Percentiles rank a stretch among this genome's conserved stretches.
Evolutionary conservation across 2,329 filamentous ascomycete species (phyloP).

Genomic region (Aspergillus neoniger): DNA sequence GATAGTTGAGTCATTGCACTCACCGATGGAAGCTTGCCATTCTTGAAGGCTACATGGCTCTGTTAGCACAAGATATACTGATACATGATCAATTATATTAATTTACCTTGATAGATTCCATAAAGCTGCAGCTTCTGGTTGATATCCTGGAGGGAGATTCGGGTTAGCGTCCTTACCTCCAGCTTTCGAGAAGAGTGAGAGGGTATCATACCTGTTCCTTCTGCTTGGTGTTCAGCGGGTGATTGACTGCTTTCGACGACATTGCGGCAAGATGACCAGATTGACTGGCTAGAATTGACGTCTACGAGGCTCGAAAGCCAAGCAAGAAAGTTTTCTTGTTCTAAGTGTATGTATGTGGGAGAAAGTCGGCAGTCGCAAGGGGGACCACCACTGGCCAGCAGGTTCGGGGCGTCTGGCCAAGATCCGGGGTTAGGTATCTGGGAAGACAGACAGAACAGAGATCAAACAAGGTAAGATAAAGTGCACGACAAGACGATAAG

Average conservation of each 20-base stretch:
- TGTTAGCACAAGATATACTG: slow-evolving; percentile 13
- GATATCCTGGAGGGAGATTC: slow-evolving; percentile 58
- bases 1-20: slow-evolving; percentile 59
- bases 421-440: not conserved
- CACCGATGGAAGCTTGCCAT: slow-evolving; percentile 88
- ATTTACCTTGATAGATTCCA: slow-evolving; percentile 71
- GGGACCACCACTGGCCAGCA: not conserved
- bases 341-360: not conserved
- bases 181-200: not conserved
- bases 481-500: not conserved
- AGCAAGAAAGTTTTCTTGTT: not conserved
- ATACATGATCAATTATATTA: not conserved
- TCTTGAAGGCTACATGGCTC: slow-evolving; percentile 67
- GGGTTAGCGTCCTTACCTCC: not conserved
- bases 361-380: not conserved
- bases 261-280: not conserved
- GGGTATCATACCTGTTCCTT: slow-evolving; percentile 41
- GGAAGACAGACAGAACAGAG: not conserved
- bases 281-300: not conserved
- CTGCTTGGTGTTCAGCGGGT: slow-evolving; percentile 12
- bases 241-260: slow-evolving; percentile 13
- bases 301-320: not conserved
- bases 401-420: not conserved
- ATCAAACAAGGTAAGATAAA: not conserved
- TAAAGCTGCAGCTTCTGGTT: slow-evolving; percentile 94